A percentile compares a stretch with the other conserved stretches of the same genome.
These are phyloP conservation scores for Eimeria necatrix DNA, from an alignment of 169 alveolate genomes.

Conservation along the genomic window DNA sequence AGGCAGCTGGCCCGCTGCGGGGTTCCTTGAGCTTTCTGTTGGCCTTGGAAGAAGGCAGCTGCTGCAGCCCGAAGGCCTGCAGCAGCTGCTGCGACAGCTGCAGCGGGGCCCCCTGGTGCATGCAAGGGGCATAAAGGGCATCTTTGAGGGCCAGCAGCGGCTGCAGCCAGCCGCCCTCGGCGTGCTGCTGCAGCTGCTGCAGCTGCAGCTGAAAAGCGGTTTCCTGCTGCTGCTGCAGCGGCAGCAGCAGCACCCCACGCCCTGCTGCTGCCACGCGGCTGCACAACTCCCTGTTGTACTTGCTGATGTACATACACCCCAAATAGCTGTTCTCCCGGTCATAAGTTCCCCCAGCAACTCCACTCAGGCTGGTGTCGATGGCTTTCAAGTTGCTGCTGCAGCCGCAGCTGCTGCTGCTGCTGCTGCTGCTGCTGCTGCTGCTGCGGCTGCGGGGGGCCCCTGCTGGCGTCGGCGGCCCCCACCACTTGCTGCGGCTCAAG, in stretches of 20 bases:
- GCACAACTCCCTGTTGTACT: constrained; percentile 11
- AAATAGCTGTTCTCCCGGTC: neutral
- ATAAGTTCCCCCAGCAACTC: constrained; percentile 29
- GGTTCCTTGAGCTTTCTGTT: constrained; percentile 67
- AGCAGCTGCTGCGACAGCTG: constrained; percentile 3
- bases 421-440: constrained; percentile 57
- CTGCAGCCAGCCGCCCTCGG: constrained; percentile 3
- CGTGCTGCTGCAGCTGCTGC: constrained; percentile 45
- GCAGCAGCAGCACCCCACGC: constrained; percentile 7
- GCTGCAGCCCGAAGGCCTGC: constrained; percentile 63
- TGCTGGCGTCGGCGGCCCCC: neutral
- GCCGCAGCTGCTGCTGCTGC: constrained; percentile 60
- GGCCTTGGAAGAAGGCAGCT: constrained; percentile 47
- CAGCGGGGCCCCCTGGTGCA: neutral
- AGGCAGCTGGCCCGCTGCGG: constrained; percentile 72
- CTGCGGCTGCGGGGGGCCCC: constrained; percentile 38
- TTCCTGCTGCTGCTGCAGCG: constrained; percentile 53
- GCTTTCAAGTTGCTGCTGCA: neutral
- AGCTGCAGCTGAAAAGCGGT: constrained; percentile 32
- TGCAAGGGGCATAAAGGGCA: neutral
- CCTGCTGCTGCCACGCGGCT: constrained; percentile 13
- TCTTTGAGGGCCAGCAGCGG: neutral
- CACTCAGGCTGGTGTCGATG: neutral
- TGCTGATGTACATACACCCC: constrained; percentile 4
- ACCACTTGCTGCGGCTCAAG: neutral